Evolutionary conservation across 148 eudicot species (phyloP).

Genomic region (Silene uniflora): DNA sequence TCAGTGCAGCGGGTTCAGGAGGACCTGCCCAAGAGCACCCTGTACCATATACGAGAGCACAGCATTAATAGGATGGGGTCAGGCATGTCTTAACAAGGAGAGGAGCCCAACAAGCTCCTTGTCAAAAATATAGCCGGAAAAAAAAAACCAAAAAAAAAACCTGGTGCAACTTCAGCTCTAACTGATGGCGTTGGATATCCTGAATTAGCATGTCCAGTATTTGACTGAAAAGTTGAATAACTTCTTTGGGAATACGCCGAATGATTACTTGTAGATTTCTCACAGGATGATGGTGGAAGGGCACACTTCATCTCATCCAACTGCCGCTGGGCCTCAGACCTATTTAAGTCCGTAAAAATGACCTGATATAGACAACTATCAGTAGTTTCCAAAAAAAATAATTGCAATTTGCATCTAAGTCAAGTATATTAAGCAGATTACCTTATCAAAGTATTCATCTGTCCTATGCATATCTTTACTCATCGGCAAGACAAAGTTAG

Average conservation of each 20-base stretch:
- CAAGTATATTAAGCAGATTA: constrained; percentile 6
- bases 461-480: constrained; percentile 54
- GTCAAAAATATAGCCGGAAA: neutral
- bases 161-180: constrained; percentile 18
- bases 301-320: constrained; percentile 48
- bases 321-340: constrained; percentile 38
- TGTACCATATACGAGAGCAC: neutral
- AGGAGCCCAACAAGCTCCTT: neutral
- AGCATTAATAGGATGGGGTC: neutral
- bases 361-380: constrained; percentile 32
- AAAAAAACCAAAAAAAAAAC: constrained; percentile 11
- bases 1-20: constrained; percentile 9
- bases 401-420: neutral
- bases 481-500: constrained; percentile 54
- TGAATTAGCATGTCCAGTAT: constrained; percentile 12
- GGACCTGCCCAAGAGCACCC: constrained; percentile 10
- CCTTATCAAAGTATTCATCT: constrained; percentile 70
- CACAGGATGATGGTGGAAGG: constrained; percentile 7
- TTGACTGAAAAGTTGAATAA: constrained; percentile 14
- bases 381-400: neutral
- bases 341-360: constrained; percentile 40
- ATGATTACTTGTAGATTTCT: constrained; percentile 11
- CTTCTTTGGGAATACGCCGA: constrained; percentile 31
- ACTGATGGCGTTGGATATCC: constrained; percentile 17
- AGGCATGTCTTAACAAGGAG: neutral